A percentile compares a stretch with the other conserved stretches of the same genome.
Evolutionary conservation across 805 yeast genomes (phyloP).

Genomic region (Candida schatavii): DNA sequence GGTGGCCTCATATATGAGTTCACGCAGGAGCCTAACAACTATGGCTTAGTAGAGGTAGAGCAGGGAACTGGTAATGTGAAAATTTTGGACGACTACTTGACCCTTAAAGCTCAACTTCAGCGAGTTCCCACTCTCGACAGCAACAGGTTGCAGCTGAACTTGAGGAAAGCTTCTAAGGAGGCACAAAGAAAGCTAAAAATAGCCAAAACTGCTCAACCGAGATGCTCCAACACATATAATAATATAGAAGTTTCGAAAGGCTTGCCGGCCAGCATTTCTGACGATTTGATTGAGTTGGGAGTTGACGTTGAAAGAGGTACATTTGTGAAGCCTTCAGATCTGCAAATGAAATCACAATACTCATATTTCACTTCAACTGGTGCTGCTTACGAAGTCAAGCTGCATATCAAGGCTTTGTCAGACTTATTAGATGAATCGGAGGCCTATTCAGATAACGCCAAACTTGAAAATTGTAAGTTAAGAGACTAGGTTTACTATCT

Average conservation of each 20-base stretch:
- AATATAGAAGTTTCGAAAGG: conserved; percentile 41
- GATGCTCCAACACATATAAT: conserved; percentile 30
- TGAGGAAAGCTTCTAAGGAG: conserved; percentile 22
- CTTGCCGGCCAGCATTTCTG: conserved; percentile 44
- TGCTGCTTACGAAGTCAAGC: conserved; percentile 21
- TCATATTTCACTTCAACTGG: conserved; percentile 47
- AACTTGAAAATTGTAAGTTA: conserved; percentile 39
- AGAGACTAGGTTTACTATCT: conserved; percentile 34
- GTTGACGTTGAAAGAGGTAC: conserved; percentile 47
- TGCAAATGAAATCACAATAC: conserved; percentile 42
- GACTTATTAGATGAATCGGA: too few species aligned
- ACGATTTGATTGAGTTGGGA: conserved; percentile 47
- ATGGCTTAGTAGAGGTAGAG: conserved; percentile 63
- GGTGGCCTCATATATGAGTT: conserved; percentile 87
- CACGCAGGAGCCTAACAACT: conserved; percentile 74
- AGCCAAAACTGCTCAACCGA: conserved; percentile 19
- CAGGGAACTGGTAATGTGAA: conserved; percentile 41
- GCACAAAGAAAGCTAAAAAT: conserved; percentile 17
- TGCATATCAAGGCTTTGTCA: too few species aligned
- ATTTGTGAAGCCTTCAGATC: conserved; percentile 42
- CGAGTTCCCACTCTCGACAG: conserved; percentile 28
- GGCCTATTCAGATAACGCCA: too few species aligned
- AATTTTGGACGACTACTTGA: conserved; percentile 42
- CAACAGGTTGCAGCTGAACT: conserved; percentile 19
- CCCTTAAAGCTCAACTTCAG: conserved; percentile 43